Evolutionary conservation across 768 basidiomycete genomes (phyloP).

Genomic region (Leccinellum albellum): DNA sequence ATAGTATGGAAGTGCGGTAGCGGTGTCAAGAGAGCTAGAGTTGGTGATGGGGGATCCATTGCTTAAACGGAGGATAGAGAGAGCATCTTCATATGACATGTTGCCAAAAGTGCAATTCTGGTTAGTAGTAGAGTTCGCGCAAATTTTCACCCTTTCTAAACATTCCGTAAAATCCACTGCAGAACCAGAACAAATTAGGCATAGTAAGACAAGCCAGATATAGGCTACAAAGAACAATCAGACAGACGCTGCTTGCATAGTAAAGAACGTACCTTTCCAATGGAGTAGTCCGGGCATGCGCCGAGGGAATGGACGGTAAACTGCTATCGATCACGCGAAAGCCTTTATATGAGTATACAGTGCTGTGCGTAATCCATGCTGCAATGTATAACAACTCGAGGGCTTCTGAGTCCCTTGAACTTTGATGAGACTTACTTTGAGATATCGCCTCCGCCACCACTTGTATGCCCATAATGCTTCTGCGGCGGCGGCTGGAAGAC

Average conservation of each 20-base stretch:
- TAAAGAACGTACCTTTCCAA: not conserved
- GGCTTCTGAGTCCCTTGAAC: not conserved
- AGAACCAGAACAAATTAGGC: not conserved
- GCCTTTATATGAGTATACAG: not conserved
- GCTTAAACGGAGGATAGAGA: not conserved
- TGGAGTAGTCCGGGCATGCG: not conserved
- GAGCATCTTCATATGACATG: not conserved
- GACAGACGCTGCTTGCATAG: not conserved
- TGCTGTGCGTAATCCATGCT: not conserved
- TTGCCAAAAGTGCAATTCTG: not conserved
- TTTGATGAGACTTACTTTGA: not conserved
- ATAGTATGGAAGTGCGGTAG: conserved; percentile 9
- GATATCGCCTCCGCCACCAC: not conserved
- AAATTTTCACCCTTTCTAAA: not conserved
- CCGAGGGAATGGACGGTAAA: not conserved
- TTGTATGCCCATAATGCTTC: not conserved
- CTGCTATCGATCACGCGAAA: not conserved
- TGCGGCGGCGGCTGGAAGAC: not conserved
- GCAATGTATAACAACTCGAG: not conserved
- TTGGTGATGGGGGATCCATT: not conserved
- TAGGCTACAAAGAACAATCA: not conserved
- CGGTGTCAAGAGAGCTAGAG: not conserved
- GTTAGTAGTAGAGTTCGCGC: not conserved
- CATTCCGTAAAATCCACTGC: not conserved
- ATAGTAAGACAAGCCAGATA: not conserved